Conservation (phyloP, 345 rosid genomes). For the Populus ilicifolia region DNA sequence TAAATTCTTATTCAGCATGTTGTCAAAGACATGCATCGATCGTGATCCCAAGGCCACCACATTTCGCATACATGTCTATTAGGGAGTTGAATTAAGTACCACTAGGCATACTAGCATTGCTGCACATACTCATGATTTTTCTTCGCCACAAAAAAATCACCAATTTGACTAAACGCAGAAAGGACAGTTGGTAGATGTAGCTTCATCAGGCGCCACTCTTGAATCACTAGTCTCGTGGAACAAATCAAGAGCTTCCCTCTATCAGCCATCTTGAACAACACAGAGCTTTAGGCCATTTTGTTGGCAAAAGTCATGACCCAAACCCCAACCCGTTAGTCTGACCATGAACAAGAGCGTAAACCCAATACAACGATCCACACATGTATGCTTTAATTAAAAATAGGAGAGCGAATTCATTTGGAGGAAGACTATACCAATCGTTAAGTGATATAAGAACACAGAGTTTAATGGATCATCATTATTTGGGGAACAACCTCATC, state of each 20-base stretch:
- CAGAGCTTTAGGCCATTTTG: too few relatives aligned
- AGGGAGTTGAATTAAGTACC: constrained; percentile 17
- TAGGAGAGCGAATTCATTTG: constrained; percentile 39
- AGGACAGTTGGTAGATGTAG: constrained; percentile 24
- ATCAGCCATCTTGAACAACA: constrained; percentile 18
- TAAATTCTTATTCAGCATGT: constrained; percentile 43
- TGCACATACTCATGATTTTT: constrained; percentile 13
- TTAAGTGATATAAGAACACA: constrained; percentile 22
- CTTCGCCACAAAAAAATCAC: constrained; percentile 12
- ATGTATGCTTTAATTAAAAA: constrained; percentile 37
- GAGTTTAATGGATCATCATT: constrained; percentile 21
- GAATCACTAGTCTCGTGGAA: constrained; percentile 13
- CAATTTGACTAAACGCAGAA: constrained; percentile 38
- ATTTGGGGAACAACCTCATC: constrained; percentile 24
- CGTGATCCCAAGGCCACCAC: constrained; percentile 37
- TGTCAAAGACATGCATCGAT: constrained; percentile 29
- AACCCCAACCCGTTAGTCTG: constrained; percentile 4
- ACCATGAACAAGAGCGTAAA: not conserved
- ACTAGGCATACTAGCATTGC: not conserved
- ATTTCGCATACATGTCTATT: constrained; percentile 54
- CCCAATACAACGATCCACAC: constrained; percentile 6
- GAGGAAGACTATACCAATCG: constrained; percentile 25
- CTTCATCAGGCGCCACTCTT: constrained; percentile 12
- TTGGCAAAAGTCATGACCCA: not conserved
- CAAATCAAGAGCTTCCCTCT: constrained; percentile 8